These are phyloP conservation scores for Cetradonia linearis DNA, from an alignment of 495 filamentous ascomycete genomes.

Conservation along the genomic window DNA sequence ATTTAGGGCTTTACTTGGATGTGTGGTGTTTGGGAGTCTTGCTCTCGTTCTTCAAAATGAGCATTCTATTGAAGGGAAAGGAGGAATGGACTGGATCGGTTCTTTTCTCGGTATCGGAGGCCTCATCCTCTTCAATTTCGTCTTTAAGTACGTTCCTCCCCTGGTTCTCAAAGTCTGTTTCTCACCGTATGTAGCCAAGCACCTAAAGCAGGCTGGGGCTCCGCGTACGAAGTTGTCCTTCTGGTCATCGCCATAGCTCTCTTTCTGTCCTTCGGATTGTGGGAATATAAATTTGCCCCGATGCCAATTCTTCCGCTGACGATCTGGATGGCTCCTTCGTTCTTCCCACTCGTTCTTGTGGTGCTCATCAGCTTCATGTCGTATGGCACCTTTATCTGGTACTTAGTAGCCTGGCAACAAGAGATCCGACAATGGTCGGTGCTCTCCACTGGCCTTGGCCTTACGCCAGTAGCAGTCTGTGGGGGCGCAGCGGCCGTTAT, in stretches of 20 bases:
- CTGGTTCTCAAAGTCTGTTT: neutral
- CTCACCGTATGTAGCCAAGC: constrained; percentile 35
- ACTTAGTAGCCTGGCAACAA: constrained; percentile 39
- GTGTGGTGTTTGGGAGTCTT: constrained; percentile 28
- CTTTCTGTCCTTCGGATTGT: constrained; percentile 35
- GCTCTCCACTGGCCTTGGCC: constrained; percentile 37
- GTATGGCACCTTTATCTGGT: constrained; percentile 41
- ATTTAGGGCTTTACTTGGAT: constrained; percentile 31
- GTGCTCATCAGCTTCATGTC: constrained; percentile 44
- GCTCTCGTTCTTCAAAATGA: constrained; percentile 34
- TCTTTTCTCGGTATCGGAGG: constrained; percentile 36
- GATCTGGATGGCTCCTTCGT: constrained; percentile 42
- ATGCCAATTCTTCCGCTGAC: constrained; percentile 41
- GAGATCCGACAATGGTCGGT: constrained; percentile 36
- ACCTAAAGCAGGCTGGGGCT: constrained; percentile 39
- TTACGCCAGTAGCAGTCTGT: constrained; percentile 36
- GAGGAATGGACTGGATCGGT: constrained; percentile 41
- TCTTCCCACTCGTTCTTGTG: constrained; percentile 39
- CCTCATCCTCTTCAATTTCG: constrained; percentile 43
- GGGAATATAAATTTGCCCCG: constrained; percentile 36
- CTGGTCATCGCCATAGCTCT: constrained; percentile 35
- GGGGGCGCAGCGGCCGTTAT: constrained; percentile 33
- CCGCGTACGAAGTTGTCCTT: constrained; percentile 37
- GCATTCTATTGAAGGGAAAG: constrained; percentile 33
- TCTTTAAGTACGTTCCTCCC: neutral